Evolutionary conservation across 441 rosid species (phyloP).

Genomic region (Croton laevigatus): DNA sequence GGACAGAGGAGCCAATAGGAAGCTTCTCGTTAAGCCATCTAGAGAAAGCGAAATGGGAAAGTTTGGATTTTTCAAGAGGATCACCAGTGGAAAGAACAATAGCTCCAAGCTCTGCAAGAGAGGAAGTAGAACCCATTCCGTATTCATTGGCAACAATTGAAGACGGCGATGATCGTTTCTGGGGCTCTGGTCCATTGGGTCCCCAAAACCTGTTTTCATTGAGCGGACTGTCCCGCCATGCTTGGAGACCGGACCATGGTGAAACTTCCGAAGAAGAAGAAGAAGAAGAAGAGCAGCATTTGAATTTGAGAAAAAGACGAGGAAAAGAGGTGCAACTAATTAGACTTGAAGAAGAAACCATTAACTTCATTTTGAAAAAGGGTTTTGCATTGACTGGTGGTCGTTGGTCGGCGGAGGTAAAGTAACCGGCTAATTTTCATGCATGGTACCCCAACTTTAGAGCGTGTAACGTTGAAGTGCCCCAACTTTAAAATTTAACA

Average conservation of each 20-base stretch:
- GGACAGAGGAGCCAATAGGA: conserved; percentile 49
- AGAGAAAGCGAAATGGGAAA: conserved; percentile 75
- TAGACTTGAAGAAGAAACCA: background rate
- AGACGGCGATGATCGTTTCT: conserved; percentile 1
- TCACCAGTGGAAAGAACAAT: conserved; percentile 66
- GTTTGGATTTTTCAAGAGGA: conserved; percentile 58
- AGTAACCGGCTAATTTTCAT: too few species aligned
- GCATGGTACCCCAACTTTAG: too few species aligned
- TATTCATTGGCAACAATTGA: conserved; percentile 10
- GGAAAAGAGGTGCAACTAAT: conserved; percentile 13
- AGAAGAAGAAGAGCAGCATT: conserved; percentile 29
- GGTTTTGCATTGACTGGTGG: too few species aligned
- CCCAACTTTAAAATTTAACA: too few species aligned
- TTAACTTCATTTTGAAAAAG: too few species aligned
- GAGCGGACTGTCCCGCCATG: conserved; percentile 62
- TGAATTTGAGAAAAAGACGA: conserved; percentile 19
- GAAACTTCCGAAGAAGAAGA: conserved; percentile 28
- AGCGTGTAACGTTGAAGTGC: too few species aligned
- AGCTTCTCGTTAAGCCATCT: conserved; percentile 57
- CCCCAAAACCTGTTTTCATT: conserved; percentile 47
- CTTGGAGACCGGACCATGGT: conserved; percentile 67
- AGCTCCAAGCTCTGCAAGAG: conserved; percentile 81
- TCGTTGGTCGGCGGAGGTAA: too few species aligned
- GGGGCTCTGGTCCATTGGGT: conserved; percentile 21
- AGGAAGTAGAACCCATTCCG: conserved; percentile 38